phyloP scores from a whole-genome alignment of 306 rosid species.

The Medicago ruthenica region DNA sequence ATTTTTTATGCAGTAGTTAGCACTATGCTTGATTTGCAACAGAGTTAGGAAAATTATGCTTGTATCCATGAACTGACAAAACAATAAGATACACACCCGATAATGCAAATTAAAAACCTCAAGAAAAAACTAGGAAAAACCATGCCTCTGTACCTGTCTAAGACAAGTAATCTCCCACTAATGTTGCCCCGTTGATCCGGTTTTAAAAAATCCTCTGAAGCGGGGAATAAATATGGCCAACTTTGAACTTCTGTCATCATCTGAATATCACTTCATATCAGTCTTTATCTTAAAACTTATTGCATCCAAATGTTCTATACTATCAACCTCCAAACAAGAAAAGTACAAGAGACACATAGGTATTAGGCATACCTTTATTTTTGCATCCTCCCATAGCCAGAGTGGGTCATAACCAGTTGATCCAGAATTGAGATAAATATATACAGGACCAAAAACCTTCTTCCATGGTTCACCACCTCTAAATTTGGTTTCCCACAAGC shows the following conservation, averaged over 20 bases:
- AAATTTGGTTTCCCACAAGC: no score
- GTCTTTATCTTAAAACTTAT: slow-evolving; percentile 38
- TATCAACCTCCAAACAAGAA: slow-evolving; percentile 39
- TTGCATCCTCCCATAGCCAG: slow-evolving; percentile 85
- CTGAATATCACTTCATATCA: slow-evolving; percentile 57
- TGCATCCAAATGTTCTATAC: slow-evolving; percentile 34
- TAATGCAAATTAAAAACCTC: slow-evolving; percentile 1
- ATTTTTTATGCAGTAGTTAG: background rate
- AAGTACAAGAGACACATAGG: slow-evolving; percentile 34
- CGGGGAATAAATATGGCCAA: slow-evolving; percentile 88
- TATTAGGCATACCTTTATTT: slow-evolving; percentile 60
- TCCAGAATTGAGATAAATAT: slow-evolving; percentile 67
- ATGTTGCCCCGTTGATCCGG: slow-evolving; percentile 69
- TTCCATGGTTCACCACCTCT: slow-evolving; percentile 81
- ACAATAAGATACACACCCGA: slow-evolving; percentile 16
- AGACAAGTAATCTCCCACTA: slow-evolving; percentile 66
- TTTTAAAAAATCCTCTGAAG: slow-evolving; percentile 68
- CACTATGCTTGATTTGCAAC: slow-evolving; percentile 20
- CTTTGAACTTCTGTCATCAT: slow-evolving; percentile 71
- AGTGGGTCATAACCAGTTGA: slow-evolving; percentile 50
- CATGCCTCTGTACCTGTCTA: slow-evolving; percentile 63
- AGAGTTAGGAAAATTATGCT: background rate
- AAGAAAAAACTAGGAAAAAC: slow-evolving; percentile 33
- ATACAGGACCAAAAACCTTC: slow-evolving; percentile 89
- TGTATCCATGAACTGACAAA: slow-evolving; percentile 22